Conservation (phyloP, 305 asterid species). For the Withania somnifera region DNA sequence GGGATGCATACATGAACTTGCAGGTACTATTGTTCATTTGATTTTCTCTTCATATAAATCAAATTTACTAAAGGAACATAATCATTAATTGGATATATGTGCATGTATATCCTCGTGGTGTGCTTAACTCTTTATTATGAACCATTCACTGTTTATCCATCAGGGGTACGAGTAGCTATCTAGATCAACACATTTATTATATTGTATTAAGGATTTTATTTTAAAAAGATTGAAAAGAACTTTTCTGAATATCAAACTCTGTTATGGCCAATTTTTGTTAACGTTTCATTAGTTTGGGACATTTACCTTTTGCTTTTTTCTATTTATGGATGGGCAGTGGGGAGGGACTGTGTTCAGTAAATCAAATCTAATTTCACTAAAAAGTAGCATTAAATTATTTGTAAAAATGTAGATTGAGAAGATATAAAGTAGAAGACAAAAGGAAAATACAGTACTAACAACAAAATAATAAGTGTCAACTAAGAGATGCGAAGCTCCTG, state of each 20-base stretch:
- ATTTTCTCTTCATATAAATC: not conserved
- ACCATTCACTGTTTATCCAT: not conserved
- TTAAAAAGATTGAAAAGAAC: too few species aligned
- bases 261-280: too few species aligned
- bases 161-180: not conserved
- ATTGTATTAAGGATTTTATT: too few species aligned
- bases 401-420: not conserved
- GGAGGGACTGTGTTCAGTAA: not conserved
- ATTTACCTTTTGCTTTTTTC: not conserved
- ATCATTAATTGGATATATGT: not conserved
- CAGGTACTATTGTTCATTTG: slow-evolving; percentile 35
- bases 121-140: not conserved
- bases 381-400: not conserved
- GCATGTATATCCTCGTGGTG: not conserved
- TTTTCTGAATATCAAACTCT: too few species aligned
- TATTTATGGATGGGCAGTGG: not conserved
- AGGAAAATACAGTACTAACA: not conserved
- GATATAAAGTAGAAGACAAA: not conserved
- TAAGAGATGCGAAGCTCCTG: not conserved
- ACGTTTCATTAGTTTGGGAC: not conserved
- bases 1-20: slow-evolving; percentile 89
- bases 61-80: not conserved
- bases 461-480: too few species aligned
- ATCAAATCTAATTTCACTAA: not conserved
- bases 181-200: too few species aligned